Evolutionary conservation across 2,329 filamentous ascomycete genomes (phyloP).

Genomic region (Epichloe festucae): DNA sequence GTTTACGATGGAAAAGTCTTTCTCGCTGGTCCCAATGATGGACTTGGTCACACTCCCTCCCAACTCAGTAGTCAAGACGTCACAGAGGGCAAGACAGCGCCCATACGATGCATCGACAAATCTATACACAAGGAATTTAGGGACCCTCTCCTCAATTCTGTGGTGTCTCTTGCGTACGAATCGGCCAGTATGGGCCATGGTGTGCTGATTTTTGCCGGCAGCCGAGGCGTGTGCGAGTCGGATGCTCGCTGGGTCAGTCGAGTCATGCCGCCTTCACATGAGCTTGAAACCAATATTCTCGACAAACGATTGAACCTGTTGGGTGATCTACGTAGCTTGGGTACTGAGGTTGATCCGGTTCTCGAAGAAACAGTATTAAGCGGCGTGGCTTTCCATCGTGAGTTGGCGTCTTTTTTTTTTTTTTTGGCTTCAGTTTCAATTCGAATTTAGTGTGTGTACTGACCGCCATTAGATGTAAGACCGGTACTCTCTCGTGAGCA

Average conservation of each 20-base stretch:
- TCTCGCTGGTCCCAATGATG: conserved; percentile 40
- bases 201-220: conserved; percentile 61
- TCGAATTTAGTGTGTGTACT: background rate
- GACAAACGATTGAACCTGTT: conserved; percentile 52
- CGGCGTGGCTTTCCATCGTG: conserved; percentile 65
- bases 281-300: conserved; percentile 33
- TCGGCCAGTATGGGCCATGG: conserved; percentile 57
- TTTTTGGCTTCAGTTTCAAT: background rate
- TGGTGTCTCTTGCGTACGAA: conserved; percentile 56
- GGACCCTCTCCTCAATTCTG: conserved; percentile 54
- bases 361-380: conserved; percentile 50
- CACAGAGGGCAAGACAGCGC: conserved; percentile 23
- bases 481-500: background rate
- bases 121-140: conserved; percentile 49
- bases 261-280: conserved; percentile 42
- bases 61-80: conserved; percentile 30
- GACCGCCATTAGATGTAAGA: conserved; percentile 22
- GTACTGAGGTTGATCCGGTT: conserved; percentile 50
- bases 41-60: conserved; percentile 43
- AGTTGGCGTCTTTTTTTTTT: conserved; percentile 14
- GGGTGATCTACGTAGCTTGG: conserved; percentile 51
- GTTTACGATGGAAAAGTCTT: conserved; percentile 60
- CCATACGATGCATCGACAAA: conserved; percentile 35
- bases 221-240: conserved; percentile 52
- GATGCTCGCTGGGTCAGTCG: conserved; percentile 56